phyloP scores from a whole-genome alignment of 108 stramenopile genomes.

The Epithemia pelagica region DNA sequence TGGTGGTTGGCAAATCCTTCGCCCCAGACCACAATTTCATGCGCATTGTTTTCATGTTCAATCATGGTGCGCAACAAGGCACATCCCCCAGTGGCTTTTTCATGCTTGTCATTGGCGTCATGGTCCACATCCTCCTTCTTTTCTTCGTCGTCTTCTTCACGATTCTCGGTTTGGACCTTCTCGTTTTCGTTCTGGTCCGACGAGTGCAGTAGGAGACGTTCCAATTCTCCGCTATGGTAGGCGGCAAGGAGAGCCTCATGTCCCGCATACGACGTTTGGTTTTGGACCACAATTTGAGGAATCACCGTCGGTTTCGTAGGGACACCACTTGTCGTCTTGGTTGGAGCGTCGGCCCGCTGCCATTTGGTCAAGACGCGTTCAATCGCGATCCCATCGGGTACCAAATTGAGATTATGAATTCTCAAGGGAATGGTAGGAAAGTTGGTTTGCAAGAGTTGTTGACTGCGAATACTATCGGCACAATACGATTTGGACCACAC shows the following conservation, averaged over 20 bases:
- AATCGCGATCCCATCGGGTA: neutral
- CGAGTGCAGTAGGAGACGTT: neutral
- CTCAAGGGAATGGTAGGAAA: neutral
- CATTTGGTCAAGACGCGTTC: neutral
- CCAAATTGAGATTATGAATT: neutral
- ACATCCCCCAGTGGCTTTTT: too few relatives aligned
- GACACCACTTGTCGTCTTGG: too few relatives aligned
- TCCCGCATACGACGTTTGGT: neutral
- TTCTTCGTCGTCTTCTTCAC: neutral
- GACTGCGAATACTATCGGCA: neutral
- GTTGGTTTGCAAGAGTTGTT: neutral
- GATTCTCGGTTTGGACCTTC: neutral
- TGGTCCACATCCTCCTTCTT: neutral
- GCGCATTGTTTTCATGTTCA: neutral
- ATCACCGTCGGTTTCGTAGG: too few relatives aligned
- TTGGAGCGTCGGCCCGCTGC: neutral
- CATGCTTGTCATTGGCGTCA: neutral
- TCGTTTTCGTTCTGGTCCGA: neutral
- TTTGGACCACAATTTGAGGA: neutral
- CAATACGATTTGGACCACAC: neutral
- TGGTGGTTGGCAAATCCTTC: neutral
- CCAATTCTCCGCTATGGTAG: neutral
- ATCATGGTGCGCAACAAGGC: neutral
- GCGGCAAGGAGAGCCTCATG: neutral
- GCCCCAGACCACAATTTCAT: neutral